A percentile compares a stretch with the other conserved stretches of the same genome.
Evolutionary conservation across 306 rosid species (phyloP).

Genomic region (Prosopis cineraria): DNA sequence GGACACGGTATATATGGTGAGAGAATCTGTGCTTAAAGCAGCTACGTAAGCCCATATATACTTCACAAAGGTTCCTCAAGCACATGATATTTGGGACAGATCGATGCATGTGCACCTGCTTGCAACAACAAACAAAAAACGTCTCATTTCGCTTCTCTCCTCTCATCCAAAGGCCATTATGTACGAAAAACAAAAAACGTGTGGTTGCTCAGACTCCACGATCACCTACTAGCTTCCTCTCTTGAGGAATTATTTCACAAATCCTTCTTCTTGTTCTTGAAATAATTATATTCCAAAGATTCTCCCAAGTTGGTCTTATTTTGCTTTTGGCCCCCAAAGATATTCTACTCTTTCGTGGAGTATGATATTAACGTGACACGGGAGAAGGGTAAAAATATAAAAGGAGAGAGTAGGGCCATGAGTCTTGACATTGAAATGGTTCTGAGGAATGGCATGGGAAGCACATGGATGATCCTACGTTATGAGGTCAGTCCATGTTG

Average conservation of each 20-base stretch:
- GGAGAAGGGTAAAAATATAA: constrained; percentile 32
- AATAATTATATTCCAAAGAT: constrained; percentile 1
- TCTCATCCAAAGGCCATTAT: constrained; percentile 25
- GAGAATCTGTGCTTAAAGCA: constrained; percentile 47
- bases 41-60: constrained; percentile 18
- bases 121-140: constrained; percentile 1
- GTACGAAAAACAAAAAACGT: not conserved
- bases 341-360: not conserved
- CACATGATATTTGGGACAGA: constrained; percentile 67
- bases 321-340: not conserved
- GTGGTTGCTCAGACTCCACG: constrained; percentile 48
- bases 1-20: constrained; percentile 48
- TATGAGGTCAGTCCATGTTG: constrained; percentile 58
- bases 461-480: constrained; percentile 59
- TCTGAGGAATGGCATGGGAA: constrained; percentile 37
- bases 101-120: constrained; percentile 53
- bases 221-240: constrained; percentile 35
- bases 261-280: constrained; percentile 10
- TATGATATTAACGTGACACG: not conserved
- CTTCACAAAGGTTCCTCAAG: constrained; percentile 42
- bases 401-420: constrained; percentile 32
- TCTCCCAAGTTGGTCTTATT: not conserved
- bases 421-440: constrained; percentile 23
- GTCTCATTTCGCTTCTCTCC: constrained; percentile 31
- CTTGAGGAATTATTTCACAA: constrained; percentile 40